Conservation (phyloP, 2,329 filamentous ascomycete genomes). For the Dothistroma pini region DNA sequence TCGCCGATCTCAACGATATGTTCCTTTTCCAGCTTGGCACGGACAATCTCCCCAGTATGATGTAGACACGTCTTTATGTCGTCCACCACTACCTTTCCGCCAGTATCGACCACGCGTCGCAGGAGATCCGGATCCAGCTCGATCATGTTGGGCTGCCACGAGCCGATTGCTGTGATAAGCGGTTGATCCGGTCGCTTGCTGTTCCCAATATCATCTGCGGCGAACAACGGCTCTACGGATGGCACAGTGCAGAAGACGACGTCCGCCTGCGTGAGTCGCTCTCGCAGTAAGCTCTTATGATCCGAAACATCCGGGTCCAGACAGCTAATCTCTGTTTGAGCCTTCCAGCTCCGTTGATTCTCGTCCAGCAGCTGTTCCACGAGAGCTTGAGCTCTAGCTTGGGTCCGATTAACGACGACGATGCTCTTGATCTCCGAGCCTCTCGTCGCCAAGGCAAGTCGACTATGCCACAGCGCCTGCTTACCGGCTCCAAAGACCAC, state of each 20-base stretch:
- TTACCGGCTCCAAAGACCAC: conserved; percentile 50
- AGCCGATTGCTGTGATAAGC: conserved; percentile 32
- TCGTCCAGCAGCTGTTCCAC: conserved; percentile 7
- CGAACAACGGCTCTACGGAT: conserved; percentile 44
- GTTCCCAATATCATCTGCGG: conserved; percentile 33
- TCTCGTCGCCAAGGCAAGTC: conserved; percentile 41
- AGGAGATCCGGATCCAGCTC: conserved; percentile 47
- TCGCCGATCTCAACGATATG: conserved; percentile 45
- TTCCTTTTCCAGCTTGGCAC: conserved; percentile 36
- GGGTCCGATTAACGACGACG: conserved; percentile 29
- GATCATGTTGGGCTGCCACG: conserved; percentile 42
- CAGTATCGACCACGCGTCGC: conserved; percentile 18
- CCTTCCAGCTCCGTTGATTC: conserved; percentile 6
- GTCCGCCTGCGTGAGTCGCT: conserved; percentile 36
- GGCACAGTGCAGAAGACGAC: conserved; percentile 52
- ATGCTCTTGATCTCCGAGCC: conserved; percentile 34
- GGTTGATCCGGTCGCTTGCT: conserved; percentile 15
- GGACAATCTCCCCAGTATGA: conserved; percentile 47
- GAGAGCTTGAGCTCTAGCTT: conserved; percentile 8
- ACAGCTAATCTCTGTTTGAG: conserved; percentile 4
- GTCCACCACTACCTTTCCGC: conserved; percentile 27
- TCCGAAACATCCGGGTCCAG: conserved; percentile 18
- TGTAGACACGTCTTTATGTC: conserved; percentile 41
- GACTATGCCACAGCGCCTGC: conserved; percentile 50
- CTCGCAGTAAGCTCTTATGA: conserved; percentile 1